Conservation (phyloP, 2,329 filamentous ascomycete genomes). For the Cladosporium colombiae region DNA sequence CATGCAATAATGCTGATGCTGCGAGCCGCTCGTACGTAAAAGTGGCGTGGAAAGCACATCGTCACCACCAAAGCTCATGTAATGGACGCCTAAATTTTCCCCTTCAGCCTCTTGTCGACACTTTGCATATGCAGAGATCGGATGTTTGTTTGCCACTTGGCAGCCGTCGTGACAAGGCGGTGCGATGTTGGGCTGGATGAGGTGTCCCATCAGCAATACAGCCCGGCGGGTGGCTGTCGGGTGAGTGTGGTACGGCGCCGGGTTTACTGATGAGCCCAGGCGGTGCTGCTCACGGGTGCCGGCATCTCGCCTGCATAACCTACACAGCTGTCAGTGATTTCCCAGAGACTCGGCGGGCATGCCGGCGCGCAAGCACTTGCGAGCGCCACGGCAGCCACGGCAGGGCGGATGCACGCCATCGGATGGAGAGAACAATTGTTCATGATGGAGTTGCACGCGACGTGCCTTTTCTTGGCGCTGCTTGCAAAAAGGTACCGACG, state of each 20-base stretch:
- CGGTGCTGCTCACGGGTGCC: constrained; percentile 11
- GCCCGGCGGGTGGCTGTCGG: constrained; percentile 10
- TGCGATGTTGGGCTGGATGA: constrained; percentile 8
- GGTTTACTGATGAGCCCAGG: constrained; percentile 2
- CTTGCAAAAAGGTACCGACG: not conserved
- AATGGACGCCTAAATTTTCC: not conserved
- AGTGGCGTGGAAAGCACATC: not conserved
- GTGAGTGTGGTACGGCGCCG: constrained; percentile 6
- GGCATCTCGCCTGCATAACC: not conserved
- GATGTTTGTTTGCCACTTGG: not conserved
- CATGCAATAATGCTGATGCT: not conserved
- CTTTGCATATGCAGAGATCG: not conserved
- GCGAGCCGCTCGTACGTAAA: not conserved
- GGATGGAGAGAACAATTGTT: not conserved
- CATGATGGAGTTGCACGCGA: constrained; percentile 1
- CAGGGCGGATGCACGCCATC: constrained; percentile 8
- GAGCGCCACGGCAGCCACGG: constrained; percentile 1
- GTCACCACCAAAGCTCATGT: not conserved
- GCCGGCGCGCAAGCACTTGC: not conserved
- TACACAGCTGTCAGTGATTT: constrained; percentile 1
- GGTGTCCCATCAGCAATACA: constrained; percentile 3
- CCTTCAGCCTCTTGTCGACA: not conserved
- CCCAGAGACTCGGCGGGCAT: constrained; percentile 16
- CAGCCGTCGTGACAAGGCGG: not conserved
- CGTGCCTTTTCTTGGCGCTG: constrained; percentile 10